These are phyloP conservation scores for Gossypium ekmanianum DNA, from an alignment of 345 rosid species.

Conservation along the genomic window DNA sequence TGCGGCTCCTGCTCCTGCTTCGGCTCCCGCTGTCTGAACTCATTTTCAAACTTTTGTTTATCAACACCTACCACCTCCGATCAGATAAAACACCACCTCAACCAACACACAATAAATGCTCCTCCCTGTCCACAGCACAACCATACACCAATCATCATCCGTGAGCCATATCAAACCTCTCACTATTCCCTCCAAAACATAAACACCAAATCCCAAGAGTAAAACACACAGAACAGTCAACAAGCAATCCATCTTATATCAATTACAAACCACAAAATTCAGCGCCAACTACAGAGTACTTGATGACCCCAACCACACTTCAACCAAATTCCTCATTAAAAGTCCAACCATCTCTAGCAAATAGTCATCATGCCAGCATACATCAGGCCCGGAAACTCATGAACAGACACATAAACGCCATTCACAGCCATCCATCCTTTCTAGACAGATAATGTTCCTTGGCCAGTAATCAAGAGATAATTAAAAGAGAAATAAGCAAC, in stretches of 20 bases:
- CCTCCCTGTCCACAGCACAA: constrained; percentile 72
- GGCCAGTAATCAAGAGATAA: background rate
- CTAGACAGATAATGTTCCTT: background rate
- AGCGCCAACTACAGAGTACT: constrained; percentile 21
- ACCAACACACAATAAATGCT: constrained; percentile 46
- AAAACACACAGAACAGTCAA: constrained; percentile 35
- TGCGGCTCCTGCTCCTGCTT: constrained; percentile 74
- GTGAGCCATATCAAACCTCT: constrained; percentile 42
- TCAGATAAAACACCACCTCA: constrained; percentile 37
- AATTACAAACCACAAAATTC: constrained; percentile 27
- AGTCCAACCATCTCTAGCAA: constrained; percentile 26
- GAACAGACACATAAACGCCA: constrained; percentile 21
- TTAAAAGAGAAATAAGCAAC: background rate
- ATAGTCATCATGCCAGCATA: constrained; percentile 22
- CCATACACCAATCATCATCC: constrained; percentile 66
- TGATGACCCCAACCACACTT: constrained; percentile 21
- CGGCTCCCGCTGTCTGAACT: constrained; percentile 69
- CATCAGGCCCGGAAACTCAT: constrained; percentile 8
- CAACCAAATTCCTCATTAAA: constrained; percentile 29
- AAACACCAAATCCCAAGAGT: constrained; percentile 41
- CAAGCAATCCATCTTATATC: constrained; percentile 36
- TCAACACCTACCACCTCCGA: constrained; percentile 43
- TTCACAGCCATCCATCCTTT: constrained; percentile 20
- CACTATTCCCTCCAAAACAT: constrained; percentile 44
- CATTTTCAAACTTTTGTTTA: constrained; percentile 47